A percentile compares a stretch with the other conserved stretches of the same genome.
These are phyloP conservation scores for Colletotrichum melonis DNA, from an alignment of 2,329 filamentous ascomycete genomes.

Conservation along the genomic window DNA sequence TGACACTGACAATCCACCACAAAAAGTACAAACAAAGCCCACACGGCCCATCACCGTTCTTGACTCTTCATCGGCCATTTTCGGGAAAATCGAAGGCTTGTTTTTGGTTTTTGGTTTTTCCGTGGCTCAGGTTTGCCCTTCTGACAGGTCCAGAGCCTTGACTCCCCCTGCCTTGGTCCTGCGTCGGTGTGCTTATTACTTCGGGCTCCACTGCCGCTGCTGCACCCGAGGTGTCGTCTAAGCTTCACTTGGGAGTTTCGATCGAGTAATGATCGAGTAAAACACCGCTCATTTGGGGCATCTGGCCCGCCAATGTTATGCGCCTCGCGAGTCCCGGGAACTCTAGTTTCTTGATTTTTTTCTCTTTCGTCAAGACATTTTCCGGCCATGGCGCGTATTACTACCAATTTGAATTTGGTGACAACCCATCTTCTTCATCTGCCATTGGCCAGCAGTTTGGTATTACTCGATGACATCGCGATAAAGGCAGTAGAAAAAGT, in stretches of 20 bases:
- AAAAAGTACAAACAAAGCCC: neutral
- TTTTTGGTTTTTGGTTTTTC: too few relatives aligned
- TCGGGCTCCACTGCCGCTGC: neutral
- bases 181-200: neutral
- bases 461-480: slow-evolving; percentile 26
- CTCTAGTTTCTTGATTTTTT: neutral
- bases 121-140: neutral
- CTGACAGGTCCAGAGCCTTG: neutral
- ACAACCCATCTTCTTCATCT: neutral
- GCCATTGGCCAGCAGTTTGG: neutral
- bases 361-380: neutral
- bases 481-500: neutral
- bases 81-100: neutral
- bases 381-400: neutral
- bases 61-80: slow-evolving; percentile 17
- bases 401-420: neutral
- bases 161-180: neutral
- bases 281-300: slow-evolving; percentile 19
- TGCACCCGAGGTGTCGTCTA: slow-evolving; percentile 9
- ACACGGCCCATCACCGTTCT: neutral
- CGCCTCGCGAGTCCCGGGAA: neutral
- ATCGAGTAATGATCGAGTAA: slow-evolving; percentile 62
- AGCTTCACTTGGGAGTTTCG: slow-evolving; percentile 46
- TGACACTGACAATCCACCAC: neutral
- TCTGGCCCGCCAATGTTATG: slow-evolving; percentile 11